Evolutionary conservation across 2,329 filamentous ascomycete species (phyloP), one percentile per base, ranked within the genome.

Genomic region (Neonectria punicea): DNA sequence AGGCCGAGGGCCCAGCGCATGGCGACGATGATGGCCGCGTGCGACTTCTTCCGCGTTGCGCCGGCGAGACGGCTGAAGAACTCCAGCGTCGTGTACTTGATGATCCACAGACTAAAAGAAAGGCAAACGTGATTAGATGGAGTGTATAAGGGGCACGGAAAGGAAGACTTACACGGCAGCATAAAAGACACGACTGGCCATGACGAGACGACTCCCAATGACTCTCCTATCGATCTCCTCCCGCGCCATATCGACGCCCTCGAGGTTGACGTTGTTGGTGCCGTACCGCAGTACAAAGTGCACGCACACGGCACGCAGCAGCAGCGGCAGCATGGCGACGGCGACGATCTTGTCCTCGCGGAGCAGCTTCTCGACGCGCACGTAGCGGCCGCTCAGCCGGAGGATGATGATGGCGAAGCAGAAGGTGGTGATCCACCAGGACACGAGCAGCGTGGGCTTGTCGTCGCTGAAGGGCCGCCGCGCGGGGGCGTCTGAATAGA

Each of bases 401-500:
- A 93, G 84, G 25, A 93, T 76, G 69, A 98, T 97, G 72, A 97
- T 92, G 62, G 89, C 88, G 25, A 92, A 84, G 65, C 93, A 91
- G 77, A 94, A 94, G 6, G 88, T 82, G 22, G 93, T 94, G 69
- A 92, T 93, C 94, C 94, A 98, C 93, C 94, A 97, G 76, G 92
- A 94, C 72, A 97, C 93, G 67, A 98, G 85, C 53, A 98, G 84
- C 1, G 94, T 97, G 16, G 94, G 93, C 76, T 96, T 95, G 80
- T 94, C 90, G 49, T 84, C 72, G 65, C 78, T 74, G 68, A 81
- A 81, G 3, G 76, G 70, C 65, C 80, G 79, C 55, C 79, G 71
- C 36, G 80, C 79, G 59, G 86, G 86, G 34, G 86, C 81, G 7
- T 80, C 75, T 2, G 86, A 84, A 73, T 89, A 89, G 70, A 89